Conservation (phyloP, 2,329 filamentous ascomycete genomes). For the Cadophora sp. region DNA sequence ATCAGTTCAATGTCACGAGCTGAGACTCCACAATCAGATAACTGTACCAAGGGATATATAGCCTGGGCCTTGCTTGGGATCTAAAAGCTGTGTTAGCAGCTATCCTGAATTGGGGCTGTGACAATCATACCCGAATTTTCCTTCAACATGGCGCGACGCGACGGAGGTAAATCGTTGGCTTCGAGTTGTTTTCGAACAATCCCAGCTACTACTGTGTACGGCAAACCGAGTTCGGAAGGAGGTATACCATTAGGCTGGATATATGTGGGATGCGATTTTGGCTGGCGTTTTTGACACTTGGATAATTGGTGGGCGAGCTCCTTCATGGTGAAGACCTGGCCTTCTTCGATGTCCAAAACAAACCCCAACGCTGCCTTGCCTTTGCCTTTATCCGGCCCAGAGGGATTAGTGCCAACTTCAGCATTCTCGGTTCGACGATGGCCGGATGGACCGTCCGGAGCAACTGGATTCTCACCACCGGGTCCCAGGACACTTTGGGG, state of each 20-base stretch:
- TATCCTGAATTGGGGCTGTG: too few relatives aligned
- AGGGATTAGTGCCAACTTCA: neutral
- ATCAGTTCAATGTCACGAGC: neutral
- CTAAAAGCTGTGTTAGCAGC: neutral
- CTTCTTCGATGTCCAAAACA: neutral
- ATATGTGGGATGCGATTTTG: neutral
- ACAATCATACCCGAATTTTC: neutral
- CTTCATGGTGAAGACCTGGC: neutral
- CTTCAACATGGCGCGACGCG: neutral
- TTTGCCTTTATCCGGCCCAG: neutral
- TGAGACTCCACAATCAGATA: neutral
- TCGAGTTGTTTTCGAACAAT: constrained; percentile 1
- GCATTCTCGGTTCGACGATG: neutral
- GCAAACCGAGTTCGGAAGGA: neutral
- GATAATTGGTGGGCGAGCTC: neutral
- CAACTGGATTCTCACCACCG: neutral
- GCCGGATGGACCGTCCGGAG: neutral
- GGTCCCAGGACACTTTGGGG: neutral
- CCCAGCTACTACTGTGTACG: neutral
- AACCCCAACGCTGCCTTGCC: neutral
- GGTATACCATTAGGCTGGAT: neutral
- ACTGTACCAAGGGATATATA: neutral
- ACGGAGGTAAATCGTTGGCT: neutral
- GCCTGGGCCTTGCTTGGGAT: neutral
- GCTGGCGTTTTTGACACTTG: neutral